These are phyloP conservation scores for Termitomyces sp. DNA, from an alignment of 768 basidiomycete species.

Conservation along the genomic window DNA sequence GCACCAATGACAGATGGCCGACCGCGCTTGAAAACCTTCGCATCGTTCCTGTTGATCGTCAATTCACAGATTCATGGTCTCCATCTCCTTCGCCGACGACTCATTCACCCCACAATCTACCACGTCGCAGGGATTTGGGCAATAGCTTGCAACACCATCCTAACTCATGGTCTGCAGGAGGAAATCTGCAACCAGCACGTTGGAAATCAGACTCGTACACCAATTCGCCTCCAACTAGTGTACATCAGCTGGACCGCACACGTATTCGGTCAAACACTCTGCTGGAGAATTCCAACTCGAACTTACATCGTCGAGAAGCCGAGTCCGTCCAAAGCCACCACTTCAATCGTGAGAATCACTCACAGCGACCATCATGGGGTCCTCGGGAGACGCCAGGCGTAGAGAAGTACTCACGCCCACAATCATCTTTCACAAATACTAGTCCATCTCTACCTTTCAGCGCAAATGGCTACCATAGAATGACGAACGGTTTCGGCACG, in stretches of 20 bases:
- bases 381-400: conserved; percentile 26
- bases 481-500: conserved; percentile 31
- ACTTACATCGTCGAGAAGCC: conserved; percentile 25
- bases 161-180: conserved; percentile 30
- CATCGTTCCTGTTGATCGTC: conserved; percentile 19
- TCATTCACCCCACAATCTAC: conserved; percentile 18
- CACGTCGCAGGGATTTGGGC: conserved; percentile 27
- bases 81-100: conserved; percentile 19
- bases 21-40: conserved; percentile 22
- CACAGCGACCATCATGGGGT: conserved; percentile 35
- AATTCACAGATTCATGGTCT: conserved; percentile 18
- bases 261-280: conserved; percentile 32
- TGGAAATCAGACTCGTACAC: conserved; percentile 34
- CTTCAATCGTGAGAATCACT: conserved; percentile 25
- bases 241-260: conserved; percentile 28
- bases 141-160: conserved; percentile 17
- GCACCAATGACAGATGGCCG: conserved; percentile 24
- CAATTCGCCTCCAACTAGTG: conserved; percentile 12
- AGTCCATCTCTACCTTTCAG: conserved; percentile 32
- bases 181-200: conserved; percentile 29
- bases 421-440: conserved; percentile 27
- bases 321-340: conserved; percentile 16
- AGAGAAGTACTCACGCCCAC: conserved; percentile 27
- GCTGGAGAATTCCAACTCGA: conserved; percentile 24
- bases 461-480: conserved; percentile 27